Base-by-base conservation (phyloP, 352 stramenopile genomes). In the Pythium dissimile region DNA sequence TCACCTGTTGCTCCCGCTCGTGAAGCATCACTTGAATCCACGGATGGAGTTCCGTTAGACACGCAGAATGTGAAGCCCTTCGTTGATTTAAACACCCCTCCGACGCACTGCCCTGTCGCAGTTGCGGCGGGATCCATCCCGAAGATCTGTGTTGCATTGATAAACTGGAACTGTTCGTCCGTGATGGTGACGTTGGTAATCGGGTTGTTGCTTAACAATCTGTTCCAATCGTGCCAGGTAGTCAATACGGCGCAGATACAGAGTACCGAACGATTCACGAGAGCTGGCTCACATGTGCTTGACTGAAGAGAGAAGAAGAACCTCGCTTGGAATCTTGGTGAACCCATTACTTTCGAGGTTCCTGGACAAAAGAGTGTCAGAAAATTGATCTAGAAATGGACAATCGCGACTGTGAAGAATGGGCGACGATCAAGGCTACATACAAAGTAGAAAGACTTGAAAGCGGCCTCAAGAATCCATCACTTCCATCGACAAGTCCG, bases 401-500 rank as follows among this genome's bases (percentile, higher is more conserved):
- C 11, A 23, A 43, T 9, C n/a, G 8, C 37, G 16, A 8, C 8
- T 13, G 13, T 13, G 31, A 13, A 13, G 31, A 8, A 35, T 43
- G 6, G 37, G 11, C n/a, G 11, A 6, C 37, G 37, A 20, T 12
- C 37, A 43, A 6, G 10, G 7, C 37, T 48, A 48, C 41, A 16
- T 18, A 48, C 41, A 48, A 10, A 5, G 18, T 27, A 5, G 24
- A 10, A 5, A 48, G 41, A 5, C 10, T 12, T 11, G 41, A 59
- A 54, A 75, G 66, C 8, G 63, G 37, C 2, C 59, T 49, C 15
- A 71, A 63, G 56, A 86, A 86, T 18, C 49, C 59, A 23, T 15
- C 52, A 2, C 39, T 30, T 1, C 76, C 50, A 34, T 54, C 59
- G n/a, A 56, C 71, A 16, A 86, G 67, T 49, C 78, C 82, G 62